Conservation (phyloP, 139 green algal species). For the Deuterostichococcus epilithicus region DNA sequence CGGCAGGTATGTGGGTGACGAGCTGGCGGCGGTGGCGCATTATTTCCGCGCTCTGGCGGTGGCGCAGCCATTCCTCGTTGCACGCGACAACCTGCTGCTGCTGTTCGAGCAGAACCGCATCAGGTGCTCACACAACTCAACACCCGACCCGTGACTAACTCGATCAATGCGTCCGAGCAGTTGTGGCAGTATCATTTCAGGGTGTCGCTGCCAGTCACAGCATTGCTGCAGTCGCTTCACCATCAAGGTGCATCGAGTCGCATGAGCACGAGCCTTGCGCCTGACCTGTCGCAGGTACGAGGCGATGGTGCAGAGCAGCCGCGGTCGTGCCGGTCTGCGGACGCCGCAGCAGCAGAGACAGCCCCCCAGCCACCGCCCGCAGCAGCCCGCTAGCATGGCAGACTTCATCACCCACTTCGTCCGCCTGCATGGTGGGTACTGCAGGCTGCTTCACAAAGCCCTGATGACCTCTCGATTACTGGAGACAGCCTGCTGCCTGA, state of each 20-base stretch:
- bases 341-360: not conserved
- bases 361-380: slow-evolving; percentile 2
- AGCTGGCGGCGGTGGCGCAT: slow-evolving; percentile 58
- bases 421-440: slow-evolving; percentile 26
- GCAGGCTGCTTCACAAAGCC: not conserved
- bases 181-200: not conserved
- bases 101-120: slow-evolving; percentile 62
- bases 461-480: not conserved
- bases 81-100: slow-evolving; percentile 68
- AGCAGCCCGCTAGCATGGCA: slow-evolving; percentile 10
- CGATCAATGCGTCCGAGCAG: not conserved
- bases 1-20: slow-evolving; percentile 26
- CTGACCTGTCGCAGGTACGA: slow-evolving; percentile 3
- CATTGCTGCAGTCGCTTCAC: no score
- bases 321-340: not conserved
- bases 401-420: slow-evolving; percentile 38
- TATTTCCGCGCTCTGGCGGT: slow-evolving; percentile 59
- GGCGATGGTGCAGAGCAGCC: slow-evolving; percentile 2
- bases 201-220: not conserved
- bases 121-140: slow-evolving; percentile 21
- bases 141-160: no score
- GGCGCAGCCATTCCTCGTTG: slow-evolving; percentile 51
- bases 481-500: not conserved
- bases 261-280: no score
- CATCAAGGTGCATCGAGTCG: no score